Conservation (phyloP, 352 stramenopile genomes). For the Globisporangium okanoganense region DNA sequence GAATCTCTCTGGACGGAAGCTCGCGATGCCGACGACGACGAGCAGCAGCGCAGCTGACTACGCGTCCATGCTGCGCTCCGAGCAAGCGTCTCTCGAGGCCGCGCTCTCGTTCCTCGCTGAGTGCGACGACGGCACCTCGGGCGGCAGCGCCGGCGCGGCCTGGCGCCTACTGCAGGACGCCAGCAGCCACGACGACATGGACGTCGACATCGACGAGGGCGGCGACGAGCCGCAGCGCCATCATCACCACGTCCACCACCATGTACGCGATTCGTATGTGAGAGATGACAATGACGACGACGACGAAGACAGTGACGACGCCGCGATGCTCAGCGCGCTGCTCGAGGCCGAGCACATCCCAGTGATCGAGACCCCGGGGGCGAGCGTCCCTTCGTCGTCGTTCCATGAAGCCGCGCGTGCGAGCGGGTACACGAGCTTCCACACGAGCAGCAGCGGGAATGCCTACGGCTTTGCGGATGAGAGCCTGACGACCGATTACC, state of each 20-base stretch:
- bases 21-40: background rate
- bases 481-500: constrained; percentile 4
- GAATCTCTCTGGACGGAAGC: background rate
- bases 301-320: constrained; percentile 8
- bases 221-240: background rate
- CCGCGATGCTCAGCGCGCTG: constrained; percentile 11
- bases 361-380: constrained; percentile 2
- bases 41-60: constrained; percentile 4
- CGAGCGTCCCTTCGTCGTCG: background rate
- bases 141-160: constrained; percentile 24
- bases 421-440: background rate
- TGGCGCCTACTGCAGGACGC: constrained; percentile 33
- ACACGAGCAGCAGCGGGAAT: background rate
- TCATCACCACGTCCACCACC: background rate
- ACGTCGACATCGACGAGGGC: constrained; percentile 19
- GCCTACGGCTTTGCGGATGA: background rate
- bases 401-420: constrained; percentile 1
- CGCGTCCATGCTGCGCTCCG: constrained; percentile 2
- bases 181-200: constrained; percentile 22
- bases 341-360: constrained; percentile 12
- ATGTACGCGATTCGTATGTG: background rate
- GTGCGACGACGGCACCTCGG: constrained; percentile 26
- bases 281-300: constrained; percentile 3
- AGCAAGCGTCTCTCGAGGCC: constrained; percentile 29
- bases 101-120: constrained; percentile 37